These are phyloP conservation scores for Linnemannia hyalina DNA, from an alignment of 192 early-diverging fungal genomes.

Conservation along the genomic window DNA sequence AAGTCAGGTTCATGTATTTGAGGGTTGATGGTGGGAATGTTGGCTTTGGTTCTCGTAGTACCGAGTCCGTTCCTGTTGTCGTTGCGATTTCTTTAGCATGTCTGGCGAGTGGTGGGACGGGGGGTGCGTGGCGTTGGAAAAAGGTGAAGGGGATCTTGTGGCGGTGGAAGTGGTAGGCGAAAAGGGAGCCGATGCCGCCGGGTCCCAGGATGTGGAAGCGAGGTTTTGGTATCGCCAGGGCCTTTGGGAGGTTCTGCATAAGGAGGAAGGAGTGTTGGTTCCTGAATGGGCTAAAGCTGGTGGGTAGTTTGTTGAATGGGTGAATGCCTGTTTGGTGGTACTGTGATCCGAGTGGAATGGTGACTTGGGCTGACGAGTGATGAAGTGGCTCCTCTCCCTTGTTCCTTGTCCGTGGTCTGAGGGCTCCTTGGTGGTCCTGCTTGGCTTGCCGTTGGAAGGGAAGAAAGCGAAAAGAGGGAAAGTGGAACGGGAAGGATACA, in stretches of 20 bases:
- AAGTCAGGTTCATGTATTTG: constrained; percentile 41
- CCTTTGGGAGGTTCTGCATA: constrained; percentile 5
- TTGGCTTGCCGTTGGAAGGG: too few species aligned
- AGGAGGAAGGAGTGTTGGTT: not conserved
- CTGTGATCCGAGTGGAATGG: too few species aligned
- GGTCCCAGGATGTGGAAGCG: constrained; percentile 74
- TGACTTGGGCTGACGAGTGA: too few species aligned
- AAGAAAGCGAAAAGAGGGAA: too few species aligned
- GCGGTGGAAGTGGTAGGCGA: constrained; percentile 69
- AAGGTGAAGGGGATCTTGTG: constrained; percentile 67
- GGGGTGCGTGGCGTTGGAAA: constrained; percentile 65
- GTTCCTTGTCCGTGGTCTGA: too few species aligned
- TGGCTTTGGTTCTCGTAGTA: not conserved
- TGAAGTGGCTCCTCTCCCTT: too few species aligned
- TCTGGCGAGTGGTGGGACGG: constrained; percentile 34
- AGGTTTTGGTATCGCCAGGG: constrained; percentile 8
- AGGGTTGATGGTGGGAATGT: constrained; percentile 42
- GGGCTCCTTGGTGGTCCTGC: too few species aligned
- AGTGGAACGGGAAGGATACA: too few species aligned
- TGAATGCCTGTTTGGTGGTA: too few species aligned
- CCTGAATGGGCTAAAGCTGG: not conserved
- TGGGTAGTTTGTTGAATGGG: not conserved
- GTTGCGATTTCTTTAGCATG: not conserved
- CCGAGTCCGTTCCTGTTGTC: not conserved
- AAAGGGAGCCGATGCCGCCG: constrained; percentile 77